phyloP scores from a whole-genome alignment of 1,139 yeast genomes.

The Hyphopichia wangnamkhiaoensis region DNA sequence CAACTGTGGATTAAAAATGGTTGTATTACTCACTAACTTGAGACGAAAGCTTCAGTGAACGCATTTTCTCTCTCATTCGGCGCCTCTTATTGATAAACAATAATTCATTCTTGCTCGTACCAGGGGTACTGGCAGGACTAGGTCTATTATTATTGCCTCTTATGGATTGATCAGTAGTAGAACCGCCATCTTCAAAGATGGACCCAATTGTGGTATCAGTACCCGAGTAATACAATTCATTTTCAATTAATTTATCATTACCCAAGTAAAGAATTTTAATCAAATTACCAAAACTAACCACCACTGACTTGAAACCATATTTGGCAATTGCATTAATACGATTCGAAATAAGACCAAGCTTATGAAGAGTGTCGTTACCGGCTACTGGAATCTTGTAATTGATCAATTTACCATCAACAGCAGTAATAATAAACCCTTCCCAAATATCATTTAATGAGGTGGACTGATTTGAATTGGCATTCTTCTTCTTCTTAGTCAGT shows the following conservation, averaged over 20 bases:
- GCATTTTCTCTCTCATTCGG: constrained; percentile 32
- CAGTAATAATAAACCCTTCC: constrained; percentile 79
- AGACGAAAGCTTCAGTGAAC: not conserved
- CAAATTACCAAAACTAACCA: constrained; percentile 70
- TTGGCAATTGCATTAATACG: constrained; percentile 49
- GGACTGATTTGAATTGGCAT: no score
- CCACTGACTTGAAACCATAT: constrained; percentile 77
- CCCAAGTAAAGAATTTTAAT: constrained; percentile 76
- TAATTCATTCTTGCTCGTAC: constrained; percentile 27
- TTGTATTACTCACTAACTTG: not conserved
- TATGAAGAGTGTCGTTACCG: constrained; percentile 33
- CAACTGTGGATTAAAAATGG: no score
- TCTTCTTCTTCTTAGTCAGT: not conserved
- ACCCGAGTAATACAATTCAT: constrained; percentile 41
- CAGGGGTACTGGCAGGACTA: not conserved
- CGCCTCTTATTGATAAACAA: constrained; percentile 54
- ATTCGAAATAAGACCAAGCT: constrained; percentile 31
- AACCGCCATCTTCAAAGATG: constrained; percentile 32
- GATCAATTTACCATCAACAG: constrained; percentile 60
- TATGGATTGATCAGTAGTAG: constrained; percentile 24
- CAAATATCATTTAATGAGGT: constrained; percentile 41
- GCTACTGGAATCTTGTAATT: constrained; percentile 60
- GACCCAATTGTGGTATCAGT: constrained; percentile 28
- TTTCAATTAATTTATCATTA: constrained; percentile 48
- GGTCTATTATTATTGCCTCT: not conserved